These are phyloP conservation scores for Paragyromitra xinjiangensis DNA, from an alignment of 495 filamentous ascomycete species.

Conservation along the genomic window DNA sequence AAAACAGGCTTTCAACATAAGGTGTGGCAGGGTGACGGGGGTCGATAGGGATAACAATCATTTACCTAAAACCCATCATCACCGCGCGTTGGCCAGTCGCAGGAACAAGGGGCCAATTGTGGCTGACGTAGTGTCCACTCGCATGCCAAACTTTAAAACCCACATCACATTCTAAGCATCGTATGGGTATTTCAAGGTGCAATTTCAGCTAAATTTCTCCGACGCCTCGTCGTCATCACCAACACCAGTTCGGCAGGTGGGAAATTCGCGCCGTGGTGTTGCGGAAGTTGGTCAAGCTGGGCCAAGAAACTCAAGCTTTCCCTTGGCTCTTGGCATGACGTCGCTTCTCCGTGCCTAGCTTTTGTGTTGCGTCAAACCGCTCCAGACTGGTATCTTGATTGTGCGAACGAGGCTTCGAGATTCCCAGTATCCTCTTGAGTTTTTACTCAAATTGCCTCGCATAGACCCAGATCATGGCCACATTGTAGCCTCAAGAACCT, in stretches of 20 bases:
- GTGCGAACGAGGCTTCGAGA: background rate
- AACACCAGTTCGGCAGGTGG: slow-evolving; percentile 2
- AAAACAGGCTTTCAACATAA: slow-evolving; percentile 17
- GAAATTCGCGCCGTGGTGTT: slow-evolving; percentile 1
- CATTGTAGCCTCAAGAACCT: background rate
- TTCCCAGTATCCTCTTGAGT: background rate
- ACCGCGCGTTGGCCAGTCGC: background rate
- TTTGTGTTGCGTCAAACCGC: background rate
- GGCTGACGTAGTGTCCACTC: background rate
- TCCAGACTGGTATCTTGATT: background rate
- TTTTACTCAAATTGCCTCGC: background rate
- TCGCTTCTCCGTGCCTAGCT: background rate
- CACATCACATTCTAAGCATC: background rate
- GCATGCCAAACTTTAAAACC: background rate
- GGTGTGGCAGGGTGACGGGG: slow-evolving; percentile 10
- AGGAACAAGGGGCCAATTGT: background rate
- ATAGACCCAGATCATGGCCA: background rate
- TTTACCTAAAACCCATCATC: background rate
- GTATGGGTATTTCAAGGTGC: background rate
- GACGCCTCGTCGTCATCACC: background rate
- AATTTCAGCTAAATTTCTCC: background rate
- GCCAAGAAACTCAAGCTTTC: slow-evolving; percentile 11
- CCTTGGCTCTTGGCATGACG: slow-evolving; percentile 9
- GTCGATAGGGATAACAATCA: background rate
- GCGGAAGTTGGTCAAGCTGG: background rate